phyloP scores from a whole-genome alignment of 305 asterid species.

The Petunia hybrid region DNA sequence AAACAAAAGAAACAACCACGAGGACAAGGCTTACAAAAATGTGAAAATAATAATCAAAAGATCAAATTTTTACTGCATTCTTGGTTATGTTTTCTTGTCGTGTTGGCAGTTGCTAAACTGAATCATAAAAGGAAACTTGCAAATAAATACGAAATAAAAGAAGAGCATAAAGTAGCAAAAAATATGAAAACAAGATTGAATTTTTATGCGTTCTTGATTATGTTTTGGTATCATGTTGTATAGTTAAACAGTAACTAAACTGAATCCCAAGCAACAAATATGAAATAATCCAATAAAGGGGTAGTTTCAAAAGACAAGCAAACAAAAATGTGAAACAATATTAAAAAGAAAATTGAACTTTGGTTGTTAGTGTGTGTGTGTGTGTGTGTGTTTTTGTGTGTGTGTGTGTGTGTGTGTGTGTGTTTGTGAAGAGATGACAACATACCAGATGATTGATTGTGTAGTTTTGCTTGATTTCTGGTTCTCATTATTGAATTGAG shows the following conservation, averaged over 20 bases:
- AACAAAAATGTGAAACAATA: not conserved
- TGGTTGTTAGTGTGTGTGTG: not conserved
- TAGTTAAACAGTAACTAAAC: not conserved
- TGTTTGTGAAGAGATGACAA: not conserved
- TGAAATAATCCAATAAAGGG: not conserved
- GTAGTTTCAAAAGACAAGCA: not conserved
- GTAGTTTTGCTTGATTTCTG: constrained; percentile 59
- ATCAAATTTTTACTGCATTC: not conserved
- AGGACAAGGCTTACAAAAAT: not conserved
- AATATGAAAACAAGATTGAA: not conserved
- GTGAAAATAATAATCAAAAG: not conserved
- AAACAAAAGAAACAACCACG: not conserved
- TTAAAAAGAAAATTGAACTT: not conserved
- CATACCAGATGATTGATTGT: constrained; percentile 51
- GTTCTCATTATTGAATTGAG: constrained; percentile 56
- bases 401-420: not conserved
- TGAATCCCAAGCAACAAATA: not conserved
- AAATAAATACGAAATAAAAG: not conserved
- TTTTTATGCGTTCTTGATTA: not conserved
- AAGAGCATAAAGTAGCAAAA: not conserved
- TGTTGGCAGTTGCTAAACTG: constrained; percentile 10
- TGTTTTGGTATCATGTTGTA: not conserved
- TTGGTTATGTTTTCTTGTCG: not conserved
- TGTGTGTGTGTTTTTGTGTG: not conserved
- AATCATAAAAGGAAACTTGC: not conserved